Percentiles rank a stretch among this genome's conserved stretches.
Conservation (phyloP, 768 basidiomycete species). For the Dendrothele bispora region DNA sequence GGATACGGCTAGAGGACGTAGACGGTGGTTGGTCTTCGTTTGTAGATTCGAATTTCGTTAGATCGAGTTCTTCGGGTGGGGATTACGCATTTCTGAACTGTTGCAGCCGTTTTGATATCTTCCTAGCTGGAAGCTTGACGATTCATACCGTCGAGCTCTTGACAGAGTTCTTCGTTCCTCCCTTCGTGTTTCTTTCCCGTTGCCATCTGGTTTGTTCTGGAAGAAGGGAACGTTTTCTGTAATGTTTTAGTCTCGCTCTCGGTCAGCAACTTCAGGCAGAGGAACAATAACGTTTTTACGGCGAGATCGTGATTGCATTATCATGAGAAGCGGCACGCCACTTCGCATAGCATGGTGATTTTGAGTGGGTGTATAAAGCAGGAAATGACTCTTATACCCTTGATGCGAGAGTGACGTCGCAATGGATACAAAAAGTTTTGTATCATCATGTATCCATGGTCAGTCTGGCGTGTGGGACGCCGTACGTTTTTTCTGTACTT, state of each 20-base stretch:
- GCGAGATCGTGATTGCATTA: conserved; percentile 17
- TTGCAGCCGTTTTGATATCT: conserved; percentile 55
- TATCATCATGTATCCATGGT: conserved; percentile 18
- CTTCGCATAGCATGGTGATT: conserved; percentile 13
- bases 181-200: background rate
- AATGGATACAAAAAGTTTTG: conserved; percentile 14
- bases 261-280: conserved; percentile 80
- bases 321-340: conserved; percentile 23
- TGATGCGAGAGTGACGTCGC: conserved; percentile 13
- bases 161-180: conserved; percentile 55
- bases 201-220: conserved; percentile 21
- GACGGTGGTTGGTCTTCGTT: conserved; percentile 79
- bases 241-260: conserved; percentile 54
- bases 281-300: conserved; percentile 41
- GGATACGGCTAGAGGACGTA: conserved; percentile 85
- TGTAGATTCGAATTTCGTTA: conserved; percentile 70
- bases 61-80: conserved; percentile 69
- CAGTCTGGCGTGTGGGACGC: background rate
- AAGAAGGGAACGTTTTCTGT: background rate
- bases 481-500: background rate
- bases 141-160: conserved; percentile 40
- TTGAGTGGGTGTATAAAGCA: conserved; percentile 11
- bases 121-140: conserved; percentile 44
- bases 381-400: conserved; percentile 21
- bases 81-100: conserved; percentile 76